Evolutionary conservation across 192 early-diverging fungal genomes (phyloP).

Genomic region (Gamsiella multidivaricata): DNA sequence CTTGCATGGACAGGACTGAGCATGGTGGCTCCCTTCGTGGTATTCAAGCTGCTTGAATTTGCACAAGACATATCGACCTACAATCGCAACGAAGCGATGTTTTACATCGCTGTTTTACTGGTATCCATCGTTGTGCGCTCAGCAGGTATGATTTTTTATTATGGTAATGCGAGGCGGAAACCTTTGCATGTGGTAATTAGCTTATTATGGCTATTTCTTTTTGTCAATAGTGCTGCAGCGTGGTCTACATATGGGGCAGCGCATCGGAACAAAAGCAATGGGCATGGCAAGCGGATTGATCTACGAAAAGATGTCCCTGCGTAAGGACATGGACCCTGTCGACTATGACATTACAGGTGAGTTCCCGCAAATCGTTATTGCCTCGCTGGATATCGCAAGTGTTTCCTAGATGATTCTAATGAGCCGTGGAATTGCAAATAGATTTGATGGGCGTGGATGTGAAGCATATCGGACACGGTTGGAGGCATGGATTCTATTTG

Average conservation of each 20-base stretch:
- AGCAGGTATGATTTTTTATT: slow-evolving; percentile 18
- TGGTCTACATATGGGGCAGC: slow-evolving; percentile 44
- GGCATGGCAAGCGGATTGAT: slow-evolving; percentile 41
- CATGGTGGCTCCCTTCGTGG: slow-evolving; percentile 46
- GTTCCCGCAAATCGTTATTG: not conserved
- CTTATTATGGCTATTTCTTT: no score
- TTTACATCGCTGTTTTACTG: slow-evolving; percentile 35
- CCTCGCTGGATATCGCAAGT: slow-evolving; percentile 46
- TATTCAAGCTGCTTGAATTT: slow-evolving; percentile 34
- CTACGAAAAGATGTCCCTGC: slow-evolving; percentile 46
- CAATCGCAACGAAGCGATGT: slow-evolving; percentile 50
- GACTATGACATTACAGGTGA: slow-evolving; percentile 48
- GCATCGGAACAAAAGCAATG: slow-evolving; percentile 43
- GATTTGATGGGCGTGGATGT: slow-evolving; percentile 39
- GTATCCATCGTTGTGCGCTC: slow-evolving; percentile 31
- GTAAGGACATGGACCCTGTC: slow-evolving; percentile 49
- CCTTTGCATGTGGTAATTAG: not conserved
- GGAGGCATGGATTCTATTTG: slow-evolving; percentile 36
- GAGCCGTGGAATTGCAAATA: not conserved
- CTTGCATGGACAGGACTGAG: slow-evolving; percentile 30
- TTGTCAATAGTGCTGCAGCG: slow-evolving; percentile 41
- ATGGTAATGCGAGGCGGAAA: no score
- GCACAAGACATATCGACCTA: slow-evolving; percentile 39
- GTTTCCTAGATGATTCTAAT: not conserved
- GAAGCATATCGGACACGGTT: slow-evolving; percentile 46